phyloP scores from a whole-genome alignment of 805 yeast species.

The Yamadazyma insecticola region DNA sequence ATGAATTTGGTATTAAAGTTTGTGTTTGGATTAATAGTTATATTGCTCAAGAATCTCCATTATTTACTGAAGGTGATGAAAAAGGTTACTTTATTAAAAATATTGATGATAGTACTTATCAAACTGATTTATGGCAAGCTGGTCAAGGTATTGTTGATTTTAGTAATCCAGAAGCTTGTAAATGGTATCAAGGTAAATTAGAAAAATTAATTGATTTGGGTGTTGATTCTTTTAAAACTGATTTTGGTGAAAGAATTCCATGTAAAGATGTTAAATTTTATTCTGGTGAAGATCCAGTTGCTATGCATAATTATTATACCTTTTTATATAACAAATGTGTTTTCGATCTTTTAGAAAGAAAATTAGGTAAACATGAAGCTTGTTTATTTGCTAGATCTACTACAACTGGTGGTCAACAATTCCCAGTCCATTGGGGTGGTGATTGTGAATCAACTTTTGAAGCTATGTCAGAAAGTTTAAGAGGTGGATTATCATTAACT shows the following conservation, averaged over 20 bases:
- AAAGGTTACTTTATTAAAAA: constrained; percentile 26
- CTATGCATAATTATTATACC: constrained; percentile 34
- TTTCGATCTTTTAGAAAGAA: constrained; percentile 26
- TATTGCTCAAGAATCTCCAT: constrained; percentile 29
- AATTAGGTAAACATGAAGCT: constrained; percentile 26
- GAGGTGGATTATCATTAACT: constrained; percentile 30
- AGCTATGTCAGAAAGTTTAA: constrained; percentile 35
- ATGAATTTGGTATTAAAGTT: constrained; percentile 23
- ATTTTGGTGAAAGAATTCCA: constrained; percentile 37
- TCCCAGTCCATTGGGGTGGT: constrained; percentile 41
- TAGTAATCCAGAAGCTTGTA: constrained; percentile 31
- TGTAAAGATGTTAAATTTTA: constrained; percentile 21
- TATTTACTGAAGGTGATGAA: constrained; percentile 26
- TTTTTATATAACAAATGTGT: constrained; percentile 28
- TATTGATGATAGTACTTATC: constrained; percentile 25
- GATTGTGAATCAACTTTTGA: constrained; percentile 33
- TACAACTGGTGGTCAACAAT: constrained; percentile 31
- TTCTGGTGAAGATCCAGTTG: constrained; percentile 25
- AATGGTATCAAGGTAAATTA: constrained; percentile 27
- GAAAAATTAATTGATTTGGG: constrained; percentile 24
- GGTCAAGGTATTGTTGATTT: constrained; percentile 37
- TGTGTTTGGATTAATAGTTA: constrained; percentile 37
- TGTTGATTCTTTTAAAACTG: constrained; percentile 34
- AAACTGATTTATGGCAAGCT: constrained; percentile 36
- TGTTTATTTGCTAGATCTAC: constrained; percentile 34